Base-by-base conservation (phyloP, 73 alveolate species). In the Paramecium octaurelia region DNA sequence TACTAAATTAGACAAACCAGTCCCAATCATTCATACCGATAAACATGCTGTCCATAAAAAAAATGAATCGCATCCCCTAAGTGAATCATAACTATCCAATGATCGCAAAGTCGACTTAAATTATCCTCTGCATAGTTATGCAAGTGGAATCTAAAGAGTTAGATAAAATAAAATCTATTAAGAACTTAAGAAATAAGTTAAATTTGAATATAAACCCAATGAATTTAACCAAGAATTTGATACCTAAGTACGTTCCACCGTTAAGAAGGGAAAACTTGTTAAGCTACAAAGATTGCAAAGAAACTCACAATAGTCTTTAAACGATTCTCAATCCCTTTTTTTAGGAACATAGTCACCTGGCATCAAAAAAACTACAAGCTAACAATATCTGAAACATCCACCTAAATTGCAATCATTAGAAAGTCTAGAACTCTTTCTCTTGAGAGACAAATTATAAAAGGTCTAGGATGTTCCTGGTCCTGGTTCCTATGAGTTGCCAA, bases 81-180 rank as follows among this genome's bases (percentile, higher is more conserved):
- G 9, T 31, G 84, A 64, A 11, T 34, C 84, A 31, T 34, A 31
- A 24, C 20, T 64, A 27, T 64, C 21, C 12, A 11, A 12, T 64
- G 84, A 64, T 31, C 4, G 21, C 24, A 64, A 64, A 64, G 84
- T 64, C 31, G 84, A 73, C n/a, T 73, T 73, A 38, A 40, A 38
- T 73, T 35, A 73, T 36, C 87, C 87, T 73, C n/a, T 73, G 46
- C 87, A 73, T 73, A 36, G 60, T 36, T 73, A 73, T 73, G 87
- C 87, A 12, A 36, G 60, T 36, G 87, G 87, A 73, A 38, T 21
- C 3, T 73, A 73, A 73, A 34, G 87, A 73, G 87, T 73, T 8
- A 12, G 57, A 36, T 36, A 73, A 73, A 73, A 73, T 73, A 73
- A 38, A 40, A 34, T 34, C 8, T 64, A 64, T 64, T 64, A 64